phyloP scores from a whole-genome alignment of 805 yeast genomes.

The Candida coquimbonensis region DNA sequence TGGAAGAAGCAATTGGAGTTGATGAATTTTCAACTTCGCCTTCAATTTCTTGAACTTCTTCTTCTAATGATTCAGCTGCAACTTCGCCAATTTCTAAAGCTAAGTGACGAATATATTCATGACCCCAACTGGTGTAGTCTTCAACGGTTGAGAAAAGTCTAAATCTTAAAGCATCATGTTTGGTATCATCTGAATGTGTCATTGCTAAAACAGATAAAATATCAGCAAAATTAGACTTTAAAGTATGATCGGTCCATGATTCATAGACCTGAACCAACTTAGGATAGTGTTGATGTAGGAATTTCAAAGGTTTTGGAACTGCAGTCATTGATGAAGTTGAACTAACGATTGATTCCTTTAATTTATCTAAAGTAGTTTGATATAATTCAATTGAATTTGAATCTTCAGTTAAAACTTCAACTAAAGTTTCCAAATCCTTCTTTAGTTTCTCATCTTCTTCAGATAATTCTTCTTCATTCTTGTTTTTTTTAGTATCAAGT shows the following conservation, averaged over 20 bases:
- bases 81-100: conserved; percentile 93
- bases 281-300: conserved; percentile 81
- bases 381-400: conserved; percentile 34
- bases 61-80: conserved; percentile 48
- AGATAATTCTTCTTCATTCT: conserved; percentile 71
- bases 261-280: conserved; percentile 58
- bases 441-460: conserved; percentile 91
- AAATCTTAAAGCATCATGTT: conserved; percentile 72
- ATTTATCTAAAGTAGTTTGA: conserved; percentile 52
- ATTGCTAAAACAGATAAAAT: conserved; percentile 88
- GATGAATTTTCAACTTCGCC: conserved; percentile 5
- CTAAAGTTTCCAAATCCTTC: conserved; percentile 78
- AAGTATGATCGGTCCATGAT: conserved; percentile 48
- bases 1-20: conserved; percentile 4
- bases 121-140: conserved; percentile 88
- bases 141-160: conserved; percentile 56
- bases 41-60: conserved; percentile 24
- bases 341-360: conserved; percentile 76
- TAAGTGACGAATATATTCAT: conserved; percentile 92
- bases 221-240: conserved; percentile 67
- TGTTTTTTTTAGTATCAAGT: conserved; percentile 12
- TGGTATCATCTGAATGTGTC: conserved; percentile 82
- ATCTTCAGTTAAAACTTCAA: conserved; percentile 63
- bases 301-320: conserved; percentile 96
- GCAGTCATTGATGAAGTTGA: conserved; percentile 99